Conservation (phyloP, 495 filamentous ascomycete genomes). For the Talaromyces liani region DNA sequence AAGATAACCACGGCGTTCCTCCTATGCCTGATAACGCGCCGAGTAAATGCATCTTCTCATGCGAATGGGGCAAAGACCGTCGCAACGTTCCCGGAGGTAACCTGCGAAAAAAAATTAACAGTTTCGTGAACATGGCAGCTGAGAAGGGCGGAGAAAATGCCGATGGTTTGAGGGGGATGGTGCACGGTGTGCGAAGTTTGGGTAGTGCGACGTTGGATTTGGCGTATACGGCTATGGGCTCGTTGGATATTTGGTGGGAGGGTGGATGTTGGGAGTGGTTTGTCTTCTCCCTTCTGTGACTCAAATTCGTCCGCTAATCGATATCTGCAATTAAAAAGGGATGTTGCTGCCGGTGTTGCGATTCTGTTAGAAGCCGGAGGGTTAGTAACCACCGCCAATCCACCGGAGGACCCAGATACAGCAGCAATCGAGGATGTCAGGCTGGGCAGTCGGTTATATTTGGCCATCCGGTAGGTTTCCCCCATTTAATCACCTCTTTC, state of each 20-base stretch:
- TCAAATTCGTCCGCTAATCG: background rate
- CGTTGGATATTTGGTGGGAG: conserved; percentile 54
- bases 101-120: conserved; percentile 58
- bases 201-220: conserved; percentile 53
- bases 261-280: conserved; percentile 53
- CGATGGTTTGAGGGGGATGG: conserved; percentile 57
- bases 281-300: conserved; percentile 12
- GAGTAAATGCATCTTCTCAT: conserved; percentile 57
- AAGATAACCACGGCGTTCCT: conserved; percentile 25
- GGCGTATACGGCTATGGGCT: conserved; percentile 50
- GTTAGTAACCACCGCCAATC: conserved; percentile 58
- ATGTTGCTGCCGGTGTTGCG: conserved; percentile 50
- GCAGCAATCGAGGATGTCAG: conserved; percentile 48
- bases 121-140: conserved; percentile 62
- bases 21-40: conserved; percentile 56
- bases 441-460: conserved; percentile 56
- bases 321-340: conserved; percentile 18
- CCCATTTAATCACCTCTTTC: background rate
- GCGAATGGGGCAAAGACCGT: conserved; percentile 68
- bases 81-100: conserved; percentile 54
- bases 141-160: conserved; percentile 42
- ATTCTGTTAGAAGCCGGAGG: conserved; percentile 55
- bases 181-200: conserved; percentile 50
- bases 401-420: conserved; percentile 45
- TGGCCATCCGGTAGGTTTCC: conserved; percentile 49